Evolutionary conservation across 768 basidiomycete species (phyloP), one percentile per base, ranked within the genome.

Genomic region (Erythrobasidium yunnanense): DNA sequence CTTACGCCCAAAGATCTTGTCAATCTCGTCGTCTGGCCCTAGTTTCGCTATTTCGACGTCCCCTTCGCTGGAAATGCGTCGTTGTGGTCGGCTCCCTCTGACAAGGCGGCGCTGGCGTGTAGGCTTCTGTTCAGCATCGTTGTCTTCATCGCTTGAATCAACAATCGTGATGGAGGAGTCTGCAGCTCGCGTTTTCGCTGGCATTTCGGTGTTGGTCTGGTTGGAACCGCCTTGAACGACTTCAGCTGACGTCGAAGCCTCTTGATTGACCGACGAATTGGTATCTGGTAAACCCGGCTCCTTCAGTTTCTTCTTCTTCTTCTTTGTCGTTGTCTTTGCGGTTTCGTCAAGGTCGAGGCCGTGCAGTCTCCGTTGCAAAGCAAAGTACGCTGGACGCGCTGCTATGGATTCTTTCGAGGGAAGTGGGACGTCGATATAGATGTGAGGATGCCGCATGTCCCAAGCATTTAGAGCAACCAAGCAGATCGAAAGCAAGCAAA

Each of bases 1-100:
- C 13, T 45, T n/a, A n/a, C 47, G 33, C 11, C 65, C 55, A 22
- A 66, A 38, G 7, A 66, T 45, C 65, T 66, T 66, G 25, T 17
- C 15, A 22, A 66, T 66, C 23, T 66, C 65, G 35, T 66, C 65
- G 54, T 66, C 65, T 25, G 53, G 25, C 5, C 50, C 55, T 5
- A 66, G 49, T 20, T 4, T 6, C 4, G 30, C 53, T n/a, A 33
- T 38, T 20, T 54, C 54, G 54, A 52, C 50, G 13, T 52, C 38
- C 11, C n/a, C 38, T 11, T 42, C 38, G 38, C 38, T 42, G 11
- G n/a, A 11, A n/a, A 42, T 42, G 38, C 38, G 38, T n/a, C n/a
- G 38, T 42, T n/a, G 38, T n/a, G 38, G 11, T 42, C 38, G 38
- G n/a, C 38, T 11, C 11, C 11, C 38, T n/a, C n/a, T 42, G 11